Base-by-base conservation (phyloP, 805 yeast genomes). In the Saccharomycopsis capsularis region DNA sequence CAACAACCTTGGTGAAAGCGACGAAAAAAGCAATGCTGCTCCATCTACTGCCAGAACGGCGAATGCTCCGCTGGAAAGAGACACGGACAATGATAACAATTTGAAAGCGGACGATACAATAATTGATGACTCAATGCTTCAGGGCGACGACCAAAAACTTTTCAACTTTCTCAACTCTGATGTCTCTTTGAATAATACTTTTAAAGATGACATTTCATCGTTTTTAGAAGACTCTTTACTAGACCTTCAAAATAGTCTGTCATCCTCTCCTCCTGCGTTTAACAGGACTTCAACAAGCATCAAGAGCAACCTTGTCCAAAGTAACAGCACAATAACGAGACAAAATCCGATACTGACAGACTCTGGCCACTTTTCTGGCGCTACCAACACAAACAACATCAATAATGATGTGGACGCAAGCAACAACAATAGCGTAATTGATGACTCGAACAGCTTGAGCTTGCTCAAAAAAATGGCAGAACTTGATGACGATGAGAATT, bases 401-500 rank as follows among this genome's bases (percentile, higher is more conserved):
- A n/a, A 5, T 9, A 40, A 11, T 11, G 32, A n/a, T n/a, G n/a
- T n/a, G n/a, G n/a, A n/a, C n/a, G n/a, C n/a, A n/a, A n/a, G n/a
- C n/a, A n/a, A n/a, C n/a, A n/a, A n/a, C n/a, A n/a, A n/a, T n/a
- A n/a, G n/a, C n/a, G n/a, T n/a, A n/a, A n/a, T n/a, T n/a, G 38
- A 36, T 13, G 15, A 37, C 11, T 23, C 19, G 15, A 5, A 16
- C 15, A 7, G 16, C 3, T 5, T 27, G 9, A 25, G 47, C 9
- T 38, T 47, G 18, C 22, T 47, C 21, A 47, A 47, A 23, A 36
- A 39, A 22, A 47, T 47, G 51, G 51, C 51, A 1, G 50, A 40
- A 24, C 25, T 36, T 27, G 44, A 47, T 36, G 51, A 51, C 27
- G 46, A 43, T 4, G 46, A 49, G 13, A 40, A 21, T 27, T 40